phyloP scores from a whole-genome alignment of 2,329 filamentous ascomycete species.

The Fusarium duplospermum region DNA sequence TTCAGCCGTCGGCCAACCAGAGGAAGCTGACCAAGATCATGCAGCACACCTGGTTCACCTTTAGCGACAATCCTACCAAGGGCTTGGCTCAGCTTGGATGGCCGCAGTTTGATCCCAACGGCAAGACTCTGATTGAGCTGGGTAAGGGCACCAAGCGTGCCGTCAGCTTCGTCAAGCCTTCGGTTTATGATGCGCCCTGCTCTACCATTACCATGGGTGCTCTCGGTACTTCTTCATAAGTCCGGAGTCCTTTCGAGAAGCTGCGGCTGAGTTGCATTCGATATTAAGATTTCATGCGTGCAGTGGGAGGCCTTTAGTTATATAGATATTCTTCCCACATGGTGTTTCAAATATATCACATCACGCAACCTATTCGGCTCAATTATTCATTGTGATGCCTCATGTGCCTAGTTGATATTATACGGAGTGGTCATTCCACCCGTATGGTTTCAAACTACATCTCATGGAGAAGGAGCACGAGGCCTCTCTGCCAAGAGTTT shows the following conservation, averaged over 20 bases:
- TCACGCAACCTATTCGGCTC: neutral
- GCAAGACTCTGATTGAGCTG: slow-evolving; percentile 26
- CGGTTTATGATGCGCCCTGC: slow-evolving; percentile 27
- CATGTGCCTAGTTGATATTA: neutral
- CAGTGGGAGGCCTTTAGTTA: neutral
- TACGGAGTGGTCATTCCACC: neutral
- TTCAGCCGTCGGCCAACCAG: slow-evolving; percentile 48
- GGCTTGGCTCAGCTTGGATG: slow-evolving; percentile 47
- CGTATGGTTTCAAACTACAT: neutral
- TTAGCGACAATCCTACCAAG: slow-evolving; percentile 50
- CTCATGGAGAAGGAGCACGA: neutral
- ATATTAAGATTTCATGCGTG: neutral
- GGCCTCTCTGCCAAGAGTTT: neutral
- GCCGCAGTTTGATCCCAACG: slow-evolving; percentile 36
- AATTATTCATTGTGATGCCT: neutral
- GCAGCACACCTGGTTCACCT: slow-evolving; percentile 56
- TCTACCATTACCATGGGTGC: slow-evolving; percentile 37
- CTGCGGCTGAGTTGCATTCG: neutral
- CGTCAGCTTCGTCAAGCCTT: slow-evolving; percentile 25
- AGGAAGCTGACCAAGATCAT: slow-evolving; percentile 49
- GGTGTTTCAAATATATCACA: neutral
- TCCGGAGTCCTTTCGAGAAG: neutral
- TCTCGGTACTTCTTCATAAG: slow-evolving; percentile 9
- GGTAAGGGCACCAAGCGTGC: slow-evolving; percentile 15
- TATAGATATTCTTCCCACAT: neutral